These are phyloP conservation scores for Macrolepiota fuliginosa DNA, from an alignment of 768 basidiomycete genomes.

Conservation along the genomic window DNA sequence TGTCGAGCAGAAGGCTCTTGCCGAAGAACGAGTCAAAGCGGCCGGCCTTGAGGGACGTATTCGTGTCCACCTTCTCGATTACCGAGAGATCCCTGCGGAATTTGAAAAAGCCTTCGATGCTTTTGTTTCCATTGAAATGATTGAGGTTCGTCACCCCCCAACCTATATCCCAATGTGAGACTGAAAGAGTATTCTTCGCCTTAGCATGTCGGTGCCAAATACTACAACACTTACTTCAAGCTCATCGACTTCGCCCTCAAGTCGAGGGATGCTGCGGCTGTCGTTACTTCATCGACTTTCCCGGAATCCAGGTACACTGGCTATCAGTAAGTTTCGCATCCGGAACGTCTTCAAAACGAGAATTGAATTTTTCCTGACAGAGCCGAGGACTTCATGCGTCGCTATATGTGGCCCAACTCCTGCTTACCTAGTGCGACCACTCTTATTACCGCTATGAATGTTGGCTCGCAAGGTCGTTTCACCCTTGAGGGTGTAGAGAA, in stretches of 20 bases:
- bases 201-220: constrained; percentile 51
- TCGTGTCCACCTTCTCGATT: constrained; percentile 88
- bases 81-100: constrained; percentile 79
- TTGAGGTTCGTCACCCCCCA: constrained; percentile 48
- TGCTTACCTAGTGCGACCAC: constrained; percentile 85
- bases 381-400: constrained; percentile 82
- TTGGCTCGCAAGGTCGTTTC: constrained; percentile 70
- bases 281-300: constrained; percentile 69
- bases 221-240: constrained; percentile 71
- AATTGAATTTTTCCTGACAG: constrained; percentile 25
- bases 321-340: constrained; percentile 56
- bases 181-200: constrained; percentile 9
- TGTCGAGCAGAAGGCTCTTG: constrained; percentile 81
- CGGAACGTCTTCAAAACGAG: neutral
- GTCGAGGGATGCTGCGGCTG: constrained; percentile 59
- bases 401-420: constrained; percentile 88
- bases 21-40: constrained; percentile 75
- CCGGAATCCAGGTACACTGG: constrained; percentile 65
- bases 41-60: constrained; percentile 71
- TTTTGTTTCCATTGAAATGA: constrained; percentile 78
- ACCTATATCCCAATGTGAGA: constrained; percentile 29
- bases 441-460: constrained; percentile 70
- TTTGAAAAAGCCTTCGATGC: constrained; percentile 83
- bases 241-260: constrained; percentile 80
- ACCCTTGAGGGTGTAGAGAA: constrained; percentile 85